Percentiles rank a stretch among this genome's conserved stretches.
Conservation (phyloP, 352 stramenopile species). For the Pythium chondricola region DNA sequence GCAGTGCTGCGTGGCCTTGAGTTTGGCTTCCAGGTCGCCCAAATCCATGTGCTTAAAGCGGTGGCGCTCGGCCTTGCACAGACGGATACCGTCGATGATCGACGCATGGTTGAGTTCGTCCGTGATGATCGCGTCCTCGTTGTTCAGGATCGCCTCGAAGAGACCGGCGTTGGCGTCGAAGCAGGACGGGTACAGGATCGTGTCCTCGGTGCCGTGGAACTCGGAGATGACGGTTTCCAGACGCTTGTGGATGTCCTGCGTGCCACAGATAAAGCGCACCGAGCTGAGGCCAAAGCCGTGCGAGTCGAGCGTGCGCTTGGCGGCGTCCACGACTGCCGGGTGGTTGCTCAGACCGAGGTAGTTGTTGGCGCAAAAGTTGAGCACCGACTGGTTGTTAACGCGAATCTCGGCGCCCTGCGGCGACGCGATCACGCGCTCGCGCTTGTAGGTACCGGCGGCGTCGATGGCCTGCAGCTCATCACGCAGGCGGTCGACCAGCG, state of each 20-base stretch:
- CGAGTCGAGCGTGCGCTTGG: conserved; percentile 73
- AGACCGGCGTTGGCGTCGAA: conserved; percentile 93
- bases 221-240: conserved; percentile 84
- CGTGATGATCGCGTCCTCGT: conserved; percentile 91
- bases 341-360: conserved; percentile 91
- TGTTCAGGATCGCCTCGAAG: conserved; percentile 85
- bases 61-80: conserved; percentile 91
- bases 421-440: conserved; percentile 88
- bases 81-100: conserved; percentile 93
- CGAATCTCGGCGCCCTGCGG: conserved; percentile 74
- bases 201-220: conserved; percentile 94
- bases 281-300: conserved; percentile 89
- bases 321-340: conserved; percentile 75
- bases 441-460: conserved; percentile 77
- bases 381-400: conserved; percentile 65
- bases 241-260: conserved; percentile 92
- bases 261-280: conserved; percentile 94
- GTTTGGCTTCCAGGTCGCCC: conserved; percentile 84
- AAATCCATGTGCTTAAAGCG: conserved; percentile 94
- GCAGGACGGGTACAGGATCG: conserved; percentile 92
- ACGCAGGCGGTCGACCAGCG: conserved; percentile 67
- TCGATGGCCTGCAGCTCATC: conserved; percentile 69
- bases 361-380: conserved; percentile 96
- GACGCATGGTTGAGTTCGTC: conserved; percentile 92
- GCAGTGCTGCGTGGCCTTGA: conserved; percentile 87